Evolutionary conservation across 306 rosid genomes (phyloP).

Genomic region (Elaeagnus macrophylla): DNA sequence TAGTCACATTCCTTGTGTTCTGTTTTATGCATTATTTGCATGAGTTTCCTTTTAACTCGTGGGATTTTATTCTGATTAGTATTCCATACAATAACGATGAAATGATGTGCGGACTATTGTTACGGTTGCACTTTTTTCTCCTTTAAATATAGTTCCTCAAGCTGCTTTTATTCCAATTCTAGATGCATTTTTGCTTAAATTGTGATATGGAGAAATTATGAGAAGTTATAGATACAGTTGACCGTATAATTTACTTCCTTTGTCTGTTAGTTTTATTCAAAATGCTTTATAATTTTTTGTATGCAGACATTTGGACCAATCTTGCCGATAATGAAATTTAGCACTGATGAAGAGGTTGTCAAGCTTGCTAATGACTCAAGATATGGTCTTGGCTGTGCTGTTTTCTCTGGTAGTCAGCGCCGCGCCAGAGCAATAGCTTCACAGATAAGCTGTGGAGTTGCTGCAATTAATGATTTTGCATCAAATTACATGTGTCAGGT

Average conservation of each 20-base stretch:
- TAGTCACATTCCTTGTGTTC: slow-evolving; percentile 22
- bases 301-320: slow-evolving; percentile 85
- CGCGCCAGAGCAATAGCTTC: slow-evolving; percentile 73
- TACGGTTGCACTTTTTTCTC: no score
- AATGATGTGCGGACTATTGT: no score
- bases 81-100: no score
- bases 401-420: slow-evolving; percentile 72
- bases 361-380: slow-evolving; percentile 79
- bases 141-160: not conserved
- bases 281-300: slow-evolving; percentile 10
- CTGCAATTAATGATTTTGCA: slow-evolving; percentile 77
- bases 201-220: not conserved
- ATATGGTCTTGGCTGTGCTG: slow-evolving; percentile 90
- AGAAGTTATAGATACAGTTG: not conserved
- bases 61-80: not conserved
- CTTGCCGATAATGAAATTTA: slow-evolving; percentile 82
- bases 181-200: not conserved
- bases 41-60: not conserved
- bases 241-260: not conserved
- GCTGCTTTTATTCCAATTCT: not conserved
- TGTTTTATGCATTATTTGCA: slow-evolving; percentile 8
- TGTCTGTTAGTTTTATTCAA: slow-evolving; percentile 6
- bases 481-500: slow-evolving; percentile 87
- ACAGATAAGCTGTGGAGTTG: slow-evolving; percentile 71
- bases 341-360: slow-evolving; percentile 73